phyloP scores from a whole-genome alignment of 306 rosid species.

The Lathyrus sativus region DNA sequence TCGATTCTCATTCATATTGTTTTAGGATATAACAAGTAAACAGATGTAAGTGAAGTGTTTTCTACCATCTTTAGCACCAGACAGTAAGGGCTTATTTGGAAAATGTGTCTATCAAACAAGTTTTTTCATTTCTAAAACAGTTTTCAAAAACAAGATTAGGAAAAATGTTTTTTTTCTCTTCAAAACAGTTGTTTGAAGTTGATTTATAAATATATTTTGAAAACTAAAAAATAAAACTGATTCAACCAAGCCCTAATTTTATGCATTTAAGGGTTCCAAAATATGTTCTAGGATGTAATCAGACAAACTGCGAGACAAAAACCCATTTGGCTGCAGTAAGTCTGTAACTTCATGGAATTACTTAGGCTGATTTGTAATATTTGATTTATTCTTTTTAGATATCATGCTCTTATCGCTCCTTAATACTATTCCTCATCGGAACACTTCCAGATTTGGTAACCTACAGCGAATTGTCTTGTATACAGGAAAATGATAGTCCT shows the following conservation, averaged over 20 bases:
- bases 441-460: conserved; percentile 28
- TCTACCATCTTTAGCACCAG: conserved; percentile 2
- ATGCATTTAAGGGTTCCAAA: conserved; percentile 25
- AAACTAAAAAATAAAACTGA: too few relatives aligned
- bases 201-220: too few relatives aligned
- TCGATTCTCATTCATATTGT: background rate
- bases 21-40: conserved; percentile 23
- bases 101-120: too few relatives aligned
- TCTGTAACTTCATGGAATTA: background rate
- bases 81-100: background rate
- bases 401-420: conserved; percentile 9
- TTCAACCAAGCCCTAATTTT: background rate
- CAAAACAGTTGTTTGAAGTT: too few relatives aligned
- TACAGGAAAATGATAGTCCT: conserved; percentile 75
- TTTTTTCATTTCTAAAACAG: too few relatives aligned
- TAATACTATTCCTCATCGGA: conserved; percentile 8
- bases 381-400: background rate
- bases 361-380: conserved; percentile 11
- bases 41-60: conserved; percentile 11
- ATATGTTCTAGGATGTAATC: background rate
- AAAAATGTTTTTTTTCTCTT: too few relatives aligned
- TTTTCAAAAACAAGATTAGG: too few relatives aligned
- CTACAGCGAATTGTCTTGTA: conserved; percentile 15
- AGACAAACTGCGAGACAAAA: background rate
- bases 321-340: background rate